Conservation (phyloP, 352 stramenopile species). For the Phytophthora vignae region DNA sequence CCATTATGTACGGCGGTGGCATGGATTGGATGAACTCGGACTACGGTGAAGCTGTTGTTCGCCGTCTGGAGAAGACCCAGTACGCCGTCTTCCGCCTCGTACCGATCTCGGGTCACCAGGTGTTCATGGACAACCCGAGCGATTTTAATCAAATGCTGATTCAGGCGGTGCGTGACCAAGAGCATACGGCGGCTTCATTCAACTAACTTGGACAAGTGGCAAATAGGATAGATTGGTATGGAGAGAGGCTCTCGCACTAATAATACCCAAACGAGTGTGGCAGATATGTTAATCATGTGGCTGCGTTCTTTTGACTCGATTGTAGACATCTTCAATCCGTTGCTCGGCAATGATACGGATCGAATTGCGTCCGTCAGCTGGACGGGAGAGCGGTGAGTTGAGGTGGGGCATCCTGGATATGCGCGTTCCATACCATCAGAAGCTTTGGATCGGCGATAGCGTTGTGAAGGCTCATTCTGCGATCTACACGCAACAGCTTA, state of each 20-base stretch:
- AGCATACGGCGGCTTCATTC: conserved; percentile 42
- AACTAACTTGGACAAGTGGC: conserved; percentile 11
- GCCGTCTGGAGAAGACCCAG: conserved; percentile 61
- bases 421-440: conserved; percentile 22
- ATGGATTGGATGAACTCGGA: conserved; percentile 85
- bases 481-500: conserved; percentile 16
- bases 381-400: conserved; percentile 29
- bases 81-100: conserved; percentile 78
- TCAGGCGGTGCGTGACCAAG: conserved; percentile 71
- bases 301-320: conserved; percentile 17
- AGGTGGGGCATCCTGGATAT: conserved; percentile 17
- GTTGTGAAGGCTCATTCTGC: conserved; percentile 7
- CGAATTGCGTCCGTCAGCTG: conserved; percentile 21
- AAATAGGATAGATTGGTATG: conserved; percentile 26
- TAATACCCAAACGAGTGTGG: conserved; percentile 26
- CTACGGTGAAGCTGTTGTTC: conserved; percentile 65
- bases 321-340: conserved; percentile 1
- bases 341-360: conserved; percentile 24
- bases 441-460: conserved; percentile 6
- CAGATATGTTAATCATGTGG: conserved; percentile 31
- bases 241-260: conserved; percentile 8
- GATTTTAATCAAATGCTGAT: conserved; percentile 83
- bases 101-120: conserved; percentile 73
- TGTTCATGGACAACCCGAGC: conserved; percentile 87
- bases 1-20: conserved; percentile 81